These are phyloP conservation scores for Carex kokanica DNA, from an alignment of 176 grass and related monocot species.

Conservation along the genomic window DNA sequence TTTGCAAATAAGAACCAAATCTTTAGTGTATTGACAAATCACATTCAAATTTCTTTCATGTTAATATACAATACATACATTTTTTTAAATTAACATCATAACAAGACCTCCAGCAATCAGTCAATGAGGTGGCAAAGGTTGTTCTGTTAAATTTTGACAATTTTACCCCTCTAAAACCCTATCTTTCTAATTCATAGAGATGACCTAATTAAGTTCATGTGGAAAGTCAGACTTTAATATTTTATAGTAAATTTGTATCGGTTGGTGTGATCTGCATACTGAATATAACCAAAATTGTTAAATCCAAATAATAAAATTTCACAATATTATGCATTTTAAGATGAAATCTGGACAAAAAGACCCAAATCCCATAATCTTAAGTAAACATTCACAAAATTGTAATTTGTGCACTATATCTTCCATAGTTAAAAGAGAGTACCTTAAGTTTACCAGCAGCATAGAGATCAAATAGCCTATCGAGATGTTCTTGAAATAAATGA, in stretches of 20 bases:
- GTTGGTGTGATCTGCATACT: background rate
- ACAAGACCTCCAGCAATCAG: too few relatives aligned
- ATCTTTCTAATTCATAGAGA: background rate
- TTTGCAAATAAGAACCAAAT: too few relatives aligned
- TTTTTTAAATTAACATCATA: too few relatives aligned
- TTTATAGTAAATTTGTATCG: background rate
- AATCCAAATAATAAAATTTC: background rate
- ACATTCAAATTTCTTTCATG: too few relatives aligned
- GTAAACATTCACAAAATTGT: background rate
- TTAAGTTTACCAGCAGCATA: conserved; percentile 65
- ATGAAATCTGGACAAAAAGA: background rate
- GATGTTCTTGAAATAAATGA: conserved; percentile 63
- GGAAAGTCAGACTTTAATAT: too few relatives aligned
- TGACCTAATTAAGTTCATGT: background rate
- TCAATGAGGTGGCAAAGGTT: too few relatives aligned
- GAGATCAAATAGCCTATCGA: conserved; percentile 56
- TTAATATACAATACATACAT: too few relatives aligned
- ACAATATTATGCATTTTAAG: background rate
- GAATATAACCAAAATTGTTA: background rate
- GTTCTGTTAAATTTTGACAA: too few relatives aligned
- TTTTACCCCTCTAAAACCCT: too few relatives aligned
- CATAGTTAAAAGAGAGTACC: conserved; percentile 26
- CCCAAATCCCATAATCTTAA: background rate
- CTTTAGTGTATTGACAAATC: too few relatives aligned
- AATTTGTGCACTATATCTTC: background rate